Percentiles rank a stretch among this genome's conserved stretches.
These are phyloP conservation scores for Phialemonium atrogriseum DNA, from an alignment of 2,329 filamentous ascomycete genomes.

Conservation along the genomic window DNA sequence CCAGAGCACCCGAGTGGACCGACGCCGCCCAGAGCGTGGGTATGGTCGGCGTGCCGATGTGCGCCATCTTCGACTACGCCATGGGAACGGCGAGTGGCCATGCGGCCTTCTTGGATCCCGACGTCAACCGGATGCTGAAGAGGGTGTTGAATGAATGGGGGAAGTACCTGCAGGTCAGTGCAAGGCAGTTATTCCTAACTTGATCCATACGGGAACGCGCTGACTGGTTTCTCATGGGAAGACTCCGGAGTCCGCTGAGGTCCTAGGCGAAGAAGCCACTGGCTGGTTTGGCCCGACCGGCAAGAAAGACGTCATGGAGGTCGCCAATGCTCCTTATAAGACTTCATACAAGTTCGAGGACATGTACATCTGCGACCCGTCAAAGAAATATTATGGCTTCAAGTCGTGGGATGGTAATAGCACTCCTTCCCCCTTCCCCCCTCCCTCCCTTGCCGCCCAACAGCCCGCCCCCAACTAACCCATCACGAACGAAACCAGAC, in stretches of 20 bases:
- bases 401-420: constrained; percentile 56
- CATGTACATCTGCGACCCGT: constrained; percentile 52
- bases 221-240: no score
- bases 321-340: constrained; percentile 37
- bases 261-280: constrained; percentile 30
- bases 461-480: no score
- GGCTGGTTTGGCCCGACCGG: constrained; percentile 50
- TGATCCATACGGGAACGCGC: no score
- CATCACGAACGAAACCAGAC: constrained; percentile 12
- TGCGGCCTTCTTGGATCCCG: constrained; percentile 45
- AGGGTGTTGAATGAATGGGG: constrained; percentile 51
- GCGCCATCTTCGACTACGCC: constrained; percentile 45
- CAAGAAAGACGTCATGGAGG: constrained; percentile 37
- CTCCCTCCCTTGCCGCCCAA: no score
- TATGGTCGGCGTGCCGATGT: constrained; percentile 46
- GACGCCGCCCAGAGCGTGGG: constrained; percentile 41
- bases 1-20: constrained; percentile 42
- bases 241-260: constrained; percentile 45
- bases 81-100: constrained; percentile 46
- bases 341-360: constrained; percentile 44
- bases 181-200: no score
- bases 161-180: constrained; percentile 37
- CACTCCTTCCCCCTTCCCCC: background rate
- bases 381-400: constrained; percentile 47
- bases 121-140: constrained; percentile 45